Percentiles rank a stretch among this genome's conserved stretches.
Evolutionary conservation across 371 early-diverging fungal species (phyloP).

Genomic region (Mucor indicus): DNA sequence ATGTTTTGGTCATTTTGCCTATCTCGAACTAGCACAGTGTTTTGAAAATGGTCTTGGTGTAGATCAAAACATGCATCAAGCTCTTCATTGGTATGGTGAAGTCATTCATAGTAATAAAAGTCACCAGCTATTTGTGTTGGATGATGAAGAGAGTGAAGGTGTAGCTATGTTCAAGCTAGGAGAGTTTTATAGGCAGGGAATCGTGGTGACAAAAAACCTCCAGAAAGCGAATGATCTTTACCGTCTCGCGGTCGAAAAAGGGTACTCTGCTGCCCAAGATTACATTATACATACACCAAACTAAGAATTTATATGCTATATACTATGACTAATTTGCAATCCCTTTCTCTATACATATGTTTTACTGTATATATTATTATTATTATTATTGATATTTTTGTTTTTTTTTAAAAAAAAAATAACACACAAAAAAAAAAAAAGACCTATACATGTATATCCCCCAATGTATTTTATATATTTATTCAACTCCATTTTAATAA

Average conservation of each 20-base stretch:
- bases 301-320: no score
- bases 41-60: constrained; percentile 88
- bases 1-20: constrained; percentile 18
- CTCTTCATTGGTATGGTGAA: constrained; percentile 82
- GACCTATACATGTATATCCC: no score
- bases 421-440: no score
- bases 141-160: constrained; percentile 30
- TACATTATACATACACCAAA: no score
- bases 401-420: no score
- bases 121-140: constrained; percentile 25
- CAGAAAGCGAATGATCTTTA: constrained; percentile 24
- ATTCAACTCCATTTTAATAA: no score
- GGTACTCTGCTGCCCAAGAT: constrained; percentile 18
- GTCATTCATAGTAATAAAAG: constrained; percentile 27
- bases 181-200: constrained; percentile 36
- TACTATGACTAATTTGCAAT: no score
- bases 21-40: constrained; percentile 52
- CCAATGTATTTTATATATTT: no score
- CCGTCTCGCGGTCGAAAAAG: constrained; percentile 24
- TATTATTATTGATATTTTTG: no score
- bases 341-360: no score
- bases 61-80: constrained; percentile 59
- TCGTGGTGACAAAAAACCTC: constrained; percentile 9
- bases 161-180: constrained; percentile 32
- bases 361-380: no score